Evolutionary conservation across 1,139 yeast species (phyloP).

Genomic region (Saccharomyces hybrid): DNA sequence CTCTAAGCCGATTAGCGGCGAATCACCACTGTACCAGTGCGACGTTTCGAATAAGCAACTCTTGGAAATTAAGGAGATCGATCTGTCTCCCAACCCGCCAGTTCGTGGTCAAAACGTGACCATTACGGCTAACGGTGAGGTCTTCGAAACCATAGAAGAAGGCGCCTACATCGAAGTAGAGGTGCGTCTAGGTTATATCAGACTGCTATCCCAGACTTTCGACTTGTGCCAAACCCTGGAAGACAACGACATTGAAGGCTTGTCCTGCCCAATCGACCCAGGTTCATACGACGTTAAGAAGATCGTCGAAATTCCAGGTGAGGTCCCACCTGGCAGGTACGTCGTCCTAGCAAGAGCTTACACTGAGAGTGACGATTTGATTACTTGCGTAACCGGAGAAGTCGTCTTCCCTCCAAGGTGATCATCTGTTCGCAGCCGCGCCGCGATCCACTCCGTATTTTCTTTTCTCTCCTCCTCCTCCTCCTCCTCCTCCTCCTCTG

Average conservation of each 20-base stretch:
- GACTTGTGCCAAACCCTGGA: slow-evolving; percentile 84
- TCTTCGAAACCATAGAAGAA: slow-evolving; percentile 50
- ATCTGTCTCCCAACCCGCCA: slow-evolving; percentile 81
- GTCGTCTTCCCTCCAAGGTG: slow-evolving; percentile 47
- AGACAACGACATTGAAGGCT: slow-evolving; percentile 58
- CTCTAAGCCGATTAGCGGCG: slow-evolving; percentile 78
- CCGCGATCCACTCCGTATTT: neutral
- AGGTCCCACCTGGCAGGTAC: slow-evolving; percentile 93
- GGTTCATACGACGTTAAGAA: slow-evolving; percentile 65
- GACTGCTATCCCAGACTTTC: slow-evolving; percentile 73
- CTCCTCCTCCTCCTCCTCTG: too few species aligned
- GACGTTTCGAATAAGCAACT: slow-evolving; percentile 58
- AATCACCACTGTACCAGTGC: slow-evolving; percentile 74
- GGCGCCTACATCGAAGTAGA: slow-evolving; percentile 94
- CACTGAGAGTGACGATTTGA: slow-evolving; percentile 68
- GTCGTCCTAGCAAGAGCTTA: slow-evolving; percentile 81
- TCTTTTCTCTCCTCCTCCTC: neutral
- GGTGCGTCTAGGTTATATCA: slow-evolving; percentile 86
- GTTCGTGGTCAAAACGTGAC: slow-evolving; percentile 71
- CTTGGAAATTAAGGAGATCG: slow-evolving; percentile 52
- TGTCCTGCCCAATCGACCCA: slow-evolving; percentile 63
- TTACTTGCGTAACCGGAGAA: slow-evolving; percentile 79
- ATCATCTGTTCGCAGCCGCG: too few species aligned
- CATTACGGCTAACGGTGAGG: slow-evolving; percentile 61
- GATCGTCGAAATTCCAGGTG: slow-evolving; percentile 76